Evolutionary conservation across 495 filamentous ascomycete species (phyloP).

Genomic region (Talaromyces adpressus): DNA sequence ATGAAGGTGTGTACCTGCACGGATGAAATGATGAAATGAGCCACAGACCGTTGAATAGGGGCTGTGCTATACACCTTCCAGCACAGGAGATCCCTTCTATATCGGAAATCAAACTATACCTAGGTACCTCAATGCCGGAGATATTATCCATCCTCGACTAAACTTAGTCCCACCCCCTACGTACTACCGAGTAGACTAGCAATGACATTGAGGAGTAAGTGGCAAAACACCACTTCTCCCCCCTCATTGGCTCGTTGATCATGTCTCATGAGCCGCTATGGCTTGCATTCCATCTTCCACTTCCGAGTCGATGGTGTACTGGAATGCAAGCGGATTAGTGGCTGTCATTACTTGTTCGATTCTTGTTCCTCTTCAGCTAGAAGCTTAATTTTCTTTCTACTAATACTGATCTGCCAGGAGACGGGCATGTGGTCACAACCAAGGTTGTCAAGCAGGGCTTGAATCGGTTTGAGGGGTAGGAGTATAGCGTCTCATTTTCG

Average conservation of each 20-base stretch:
- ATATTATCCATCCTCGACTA: not conserved
- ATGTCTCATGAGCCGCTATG: constrained; percentile 1
- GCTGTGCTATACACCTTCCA: not conserved
- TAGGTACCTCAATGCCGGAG: not conserved
- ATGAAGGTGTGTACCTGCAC: too few species aligned
- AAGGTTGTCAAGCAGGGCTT: too few species aligned
- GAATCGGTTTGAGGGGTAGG: not conserved
- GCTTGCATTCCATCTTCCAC: not conserved
- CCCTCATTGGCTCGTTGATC: not conserved
- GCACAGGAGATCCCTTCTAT: too few species aligned
- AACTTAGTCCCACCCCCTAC: not conserved
- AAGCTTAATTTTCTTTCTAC: not conserved
- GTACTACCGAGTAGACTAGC: too few species aligned
- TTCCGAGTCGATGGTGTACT: not conserved
- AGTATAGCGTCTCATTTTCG: not conserved
- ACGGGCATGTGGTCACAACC: not conserved
- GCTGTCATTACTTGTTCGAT: not conserved
- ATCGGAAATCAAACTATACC: not conserved
- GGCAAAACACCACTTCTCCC: not conserved
- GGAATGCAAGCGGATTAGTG: not conserved
- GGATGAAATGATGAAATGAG: too few species aligned
- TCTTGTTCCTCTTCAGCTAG: not conserved
- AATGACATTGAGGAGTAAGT: not conserved
- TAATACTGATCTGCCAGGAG: not conserved
- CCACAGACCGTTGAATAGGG: not conserved